Base-by-base conservation (phyloP, 495 filamentous ascomycete species). In the Corynascus novoguineensis region DNA sequence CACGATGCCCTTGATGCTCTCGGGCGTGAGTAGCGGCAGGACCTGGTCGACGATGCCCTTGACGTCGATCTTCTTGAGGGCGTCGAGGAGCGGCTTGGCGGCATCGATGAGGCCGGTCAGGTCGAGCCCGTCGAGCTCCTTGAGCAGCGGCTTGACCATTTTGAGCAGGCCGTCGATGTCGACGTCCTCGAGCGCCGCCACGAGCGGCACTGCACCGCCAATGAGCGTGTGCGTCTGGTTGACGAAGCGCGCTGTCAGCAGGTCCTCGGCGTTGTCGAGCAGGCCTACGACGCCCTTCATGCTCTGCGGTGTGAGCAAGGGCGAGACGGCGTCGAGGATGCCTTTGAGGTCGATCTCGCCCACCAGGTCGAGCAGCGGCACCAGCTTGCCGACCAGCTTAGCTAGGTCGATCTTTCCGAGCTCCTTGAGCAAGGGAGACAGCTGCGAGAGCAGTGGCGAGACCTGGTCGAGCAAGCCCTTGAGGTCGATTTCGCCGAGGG, bases 331-430 rank as follows among this genome's bases (percentile, higher is more conserved):
- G 35, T 60, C 59, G 9, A 81, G 55, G 37, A 73, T 65, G 57
- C 70, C 71, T 40, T 78, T 66, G 28, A 81, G 63, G 60, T 80
- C 75, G 44, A 75, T 55, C 62, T 75, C 60, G 46, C 68, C 74
- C 6, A 75, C 60, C 11, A 60, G 44, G 52, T 60, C 71, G 7
- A 81, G 63, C 4, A 81, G 50, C 8, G 68, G 64, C 35, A 60
- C 58, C 17, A 76, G 59, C 44, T 70, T 62, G 41, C 65, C 64
- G 52, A 71, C 50, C 15, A 70, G 63, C 47, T 66, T 64, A 52
- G 66, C 67, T 19, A 75, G 61, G 31, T 73, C 63, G 41, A 76
- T 72, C 24, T 72, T 56, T 34, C 66, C 57, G 54, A 77, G 52
- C 11, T 68, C 62, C 45, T 60, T 64, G 50, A 71, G 53, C 34